These are phyloP conservation scores for Malassezia sympodialis DNA, from an alignment of 1,284 basidiomycete genomes.

Conservation along the genomic window DNA sequence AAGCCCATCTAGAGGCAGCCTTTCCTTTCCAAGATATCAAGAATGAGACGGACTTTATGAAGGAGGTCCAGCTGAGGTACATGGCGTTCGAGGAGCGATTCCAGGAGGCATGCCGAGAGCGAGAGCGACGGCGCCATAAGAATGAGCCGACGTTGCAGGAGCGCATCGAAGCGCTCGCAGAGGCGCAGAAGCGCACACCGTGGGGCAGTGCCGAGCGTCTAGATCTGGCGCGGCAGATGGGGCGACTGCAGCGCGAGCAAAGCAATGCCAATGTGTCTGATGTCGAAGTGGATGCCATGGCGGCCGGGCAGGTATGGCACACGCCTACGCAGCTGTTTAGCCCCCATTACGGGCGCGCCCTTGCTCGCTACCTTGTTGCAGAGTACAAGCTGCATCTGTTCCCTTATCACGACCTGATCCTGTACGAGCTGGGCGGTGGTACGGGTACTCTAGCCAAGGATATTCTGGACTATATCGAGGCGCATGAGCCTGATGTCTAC, in stretches of 20 bases:
- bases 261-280: constrained; percentile 23
- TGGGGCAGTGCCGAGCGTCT: constrained; percentile 22
- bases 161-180: not conserved
- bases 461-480: constrained; percentile 68
- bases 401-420: constrained; percentile 83
- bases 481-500: constrained; percentile 79
- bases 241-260: constrained; percentile 31
- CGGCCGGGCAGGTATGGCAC: constrained; percentile 88
- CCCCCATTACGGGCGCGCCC: constrained; percentile 85
- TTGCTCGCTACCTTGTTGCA: constrained; percentile 74
- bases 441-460: constrained; percentile 88
- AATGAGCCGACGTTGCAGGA: constrained; percentile 8
- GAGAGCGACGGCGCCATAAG: constrained; percentile 5
- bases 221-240: constrained; percentile 26
- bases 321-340: constrained; percentile 97
- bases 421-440: constrained; percentile 96
- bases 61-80: constrained; percentile 61
- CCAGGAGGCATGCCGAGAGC: not conserved
- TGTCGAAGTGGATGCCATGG: constrained; percentile 43
- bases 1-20: constrained; percentile 20
- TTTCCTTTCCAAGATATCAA: constrained; percentile 65
- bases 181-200: not conserved
- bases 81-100: constrained; percentile 28
- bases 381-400: constrained; percentile 86
- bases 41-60: constrained; percentile 68